Evolutionary conservation across 441 rosid species (phyloP), one percentile per base, ranked within the genome.

Genomic region (Jatropha podagrica): DNA sequence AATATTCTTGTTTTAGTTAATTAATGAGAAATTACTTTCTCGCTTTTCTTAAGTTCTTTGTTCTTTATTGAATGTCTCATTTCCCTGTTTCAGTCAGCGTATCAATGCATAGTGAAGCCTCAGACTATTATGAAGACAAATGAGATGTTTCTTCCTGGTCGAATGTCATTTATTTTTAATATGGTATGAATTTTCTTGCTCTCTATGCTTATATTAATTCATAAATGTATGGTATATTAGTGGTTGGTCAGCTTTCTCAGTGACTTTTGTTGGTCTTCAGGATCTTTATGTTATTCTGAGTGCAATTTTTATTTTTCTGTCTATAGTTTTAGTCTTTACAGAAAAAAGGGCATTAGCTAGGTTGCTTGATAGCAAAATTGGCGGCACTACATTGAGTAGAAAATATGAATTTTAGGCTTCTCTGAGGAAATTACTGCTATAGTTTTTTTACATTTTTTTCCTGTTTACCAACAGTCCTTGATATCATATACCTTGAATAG

Each of bases 81-180:
- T 63, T 78, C 56, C 41, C 9, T 81, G 18, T 79, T 83, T 67
- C 90, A 95, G 99, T 91, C 98, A 2, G 92, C 91, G 59, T 95
- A 95, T 78, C 91, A 91, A 76, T 91, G 92, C 88, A 95, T 91
- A 54, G 97, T 95, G 77, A 93, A 93, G 86, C 99, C 96, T 41
- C 96, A 95, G 78, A 85, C 92, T 32, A 72, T 84, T 76, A 78
- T 86, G 79, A 95, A 95, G 92, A 84, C 99, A 70, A 95, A 89
- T 81, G 98, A 95, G 85, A 86, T 95, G 94, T 95, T 95, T 83
- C 95, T 95, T 78, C 98, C 98, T 9, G 99, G 99, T 66, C 87
- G 98, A 81, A 93, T 95, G 98, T 77, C 99, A 41, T 91, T 93
- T 85, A 89, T 95, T 72, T 95, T 73, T 82, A 94, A 86, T 88